phyloP scores from a whole-genome alignment of 1,139 yeast species.

The Candida neerlandica region DNA sequence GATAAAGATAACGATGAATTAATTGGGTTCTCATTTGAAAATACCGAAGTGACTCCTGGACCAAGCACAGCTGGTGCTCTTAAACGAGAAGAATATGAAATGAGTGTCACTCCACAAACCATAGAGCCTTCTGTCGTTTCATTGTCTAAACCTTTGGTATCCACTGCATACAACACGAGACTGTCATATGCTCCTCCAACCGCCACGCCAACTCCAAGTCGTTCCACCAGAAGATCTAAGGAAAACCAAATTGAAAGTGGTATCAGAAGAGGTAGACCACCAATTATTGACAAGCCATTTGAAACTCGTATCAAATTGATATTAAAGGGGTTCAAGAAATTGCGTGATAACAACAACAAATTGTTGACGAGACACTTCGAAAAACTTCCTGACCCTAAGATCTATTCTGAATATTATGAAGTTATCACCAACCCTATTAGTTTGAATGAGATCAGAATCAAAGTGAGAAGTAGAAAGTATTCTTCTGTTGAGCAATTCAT shows the following conservation, averaged over 20 bases:
- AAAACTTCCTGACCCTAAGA: slow-evolving; percentile 73
- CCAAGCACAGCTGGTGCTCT: slow-evolving; percentile 7
- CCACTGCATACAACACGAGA: slow-evolving; percentile 9
- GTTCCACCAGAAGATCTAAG: slow-evolving; percentile 11
- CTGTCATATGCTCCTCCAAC: slow-evolving; percentile 4
- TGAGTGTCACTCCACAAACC: slow-evolving; percentile 17
- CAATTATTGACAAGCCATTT: slow-evolving; percentile 91
- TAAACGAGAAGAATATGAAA: slow-evolving; percentile 15
- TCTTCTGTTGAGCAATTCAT: slow-evolving; percentile 73
- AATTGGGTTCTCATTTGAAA: slow-evolving; percentile 12
- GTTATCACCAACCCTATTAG: slow-evolving; percentile 72
- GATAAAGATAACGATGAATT: slow-evolving; percentile 32
- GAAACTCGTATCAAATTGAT: slow-evolving; percentile 90
- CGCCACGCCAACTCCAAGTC: slow-evolving; percentile 5
- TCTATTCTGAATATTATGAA: slow-evolving; percentile 68
- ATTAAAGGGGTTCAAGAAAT: slow-evolving; percentile 76
- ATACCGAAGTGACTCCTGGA: slow-evolving; percentile 8
- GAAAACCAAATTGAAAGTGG: slow-evolving; percentile 48
- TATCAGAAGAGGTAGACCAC: slow-evolving; percentile 89
- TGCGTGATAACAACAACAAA: slow-evolving; percentile 55
- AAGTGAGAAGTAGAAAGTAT: slow-evolving; percentile 85
- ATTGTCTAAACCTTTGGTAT: slow-evolving; percentile 15
- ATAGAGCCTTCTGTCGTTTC: slow-evolving; percentile 10
- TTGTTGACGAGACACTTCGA: slow-evolving; percentile 68
- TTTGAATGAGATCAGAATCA: slow-evolving; percentile 77